phyloP scores from a whole-genome alignment of 1,139 yeast species.

The Trichomonascaceae sp. region DNA sequence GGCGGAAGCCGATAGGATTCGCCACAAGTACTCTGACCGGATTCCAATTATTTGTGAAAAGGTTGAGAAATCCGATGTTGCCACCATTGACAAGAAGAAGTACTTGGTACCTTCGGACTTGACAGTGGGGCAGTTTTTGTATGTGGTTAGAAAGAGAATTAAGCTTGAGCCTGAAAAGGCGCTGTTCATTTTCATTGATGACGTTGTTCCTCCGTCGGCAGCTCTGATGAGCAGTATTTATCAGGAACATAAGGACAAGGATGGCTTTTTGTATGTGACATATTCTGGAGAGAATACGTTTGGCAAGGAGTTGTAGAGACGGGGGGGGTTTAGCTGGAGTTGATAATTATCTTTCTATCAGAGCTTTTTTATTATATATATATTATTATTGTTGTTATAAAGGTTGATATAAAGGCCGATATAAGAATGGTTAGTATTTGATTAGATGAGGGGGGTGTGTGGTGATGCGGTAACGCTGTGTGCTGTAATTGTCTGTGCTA shows the following conservation, averaged over 20 bases:
- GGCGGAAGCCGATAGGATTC: conserved; percentile 90
- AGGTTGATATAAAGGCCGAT: not conserved
- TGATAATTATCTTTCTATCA: not conserved
- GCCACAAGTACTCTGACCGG: conserved; percentile 83
- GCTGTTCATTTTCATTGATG: conserved; percentile 91
- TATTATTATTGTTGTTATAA: not conserved
- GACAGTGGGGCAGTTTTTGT: conserved; percentile 96
- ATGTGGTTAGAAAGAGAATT: conserved; percentile 93
- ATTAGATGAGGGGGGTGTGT: not conserved
- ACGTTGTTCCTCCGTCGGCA: conserved; percentile 95
- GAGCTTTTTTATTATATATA: not conserved
- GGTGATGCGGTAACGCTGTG: not conserved
- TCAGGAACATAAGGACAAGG: conserved; percentile 95
- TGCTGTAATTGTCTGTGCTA: no score
- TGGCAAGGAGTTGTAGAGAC: conserved; percentile 23
- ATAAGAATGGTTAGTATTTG: not conserved
- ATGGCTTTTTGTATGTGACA: conserved; percentile 90
- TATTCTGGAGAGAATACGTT: conserved; percentile 49
- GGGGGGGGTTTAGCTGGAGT: not conserved
- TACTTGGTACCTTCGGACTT: conserved; percentile 93
- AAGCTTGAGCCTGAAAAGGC: conserved; percentile 97
- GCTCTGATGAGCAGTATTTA: conserved; percentile 92
- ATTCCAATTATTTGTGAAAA: conserved; percentile 96
- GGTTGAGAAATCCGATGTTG: conserved; percentile 94
- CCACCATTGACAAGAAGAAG: conserved; percentile 94